Percentiles rank a stretch among this genome's conserved stretches.
Evolutionary conservation across 345 rosid genomes (phyloP).

Genomic region (Lenwebbia sp.): DNA sequence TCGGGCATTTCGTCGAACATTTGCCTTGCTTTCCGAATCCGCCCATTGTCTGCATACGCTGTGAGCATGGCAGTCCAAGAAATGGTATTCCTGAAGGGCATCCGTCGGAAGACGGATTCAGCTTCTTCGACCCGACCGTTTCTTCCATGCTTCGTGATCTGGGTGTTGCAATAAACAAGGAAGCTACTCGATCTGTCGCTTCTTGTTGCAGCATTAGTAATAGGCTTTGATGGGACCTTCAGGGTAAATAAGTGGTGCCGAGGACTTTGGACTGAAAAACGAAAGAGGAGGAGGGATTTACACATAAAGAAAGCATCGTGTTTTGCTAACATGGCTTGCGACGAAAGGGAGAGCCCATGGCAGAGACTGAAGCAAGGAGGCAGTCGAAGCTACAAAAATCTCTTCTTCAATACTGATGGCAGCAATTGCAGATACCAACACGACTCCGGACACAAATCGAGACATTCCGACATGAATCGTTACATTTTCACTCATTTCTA

Average conservation of each 20-base stretch:
- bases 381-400: neutral
- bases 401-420: neutral
- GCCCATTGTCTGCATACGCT: constrained; percentile 44
- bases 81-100: constrained; percentile 42
- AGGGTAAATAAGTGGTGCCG: neutral
- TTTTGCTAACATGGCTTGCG: neutral
- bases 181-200: constrained; percentile 2
- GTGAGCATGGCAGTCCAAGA: constrained; percentile 84
- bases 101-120: constrained; percentile 45
- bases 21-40: constrained; percentile 33
- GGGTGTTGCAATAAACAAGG: constrained; percentile 46
- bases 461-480: neutral
- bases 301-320: neutral
- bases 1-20: constrained; percentile 71
- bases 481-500: neutral
- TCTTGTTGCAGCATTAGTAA: neutral
- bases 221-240: neutral
- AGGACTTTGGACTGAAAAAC: neutral
- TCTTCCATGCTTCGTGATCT: constrained; percentile 49
- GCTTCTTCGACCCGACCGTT: constrained; percentile 42
- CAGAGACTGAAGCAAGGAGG: neutral
- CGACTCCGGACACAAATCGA: neutral
- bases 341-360: neutral
- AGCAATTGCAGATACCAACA: neutral
- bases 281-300: neutral